These are phyloP conservation scores for Lactuca sativa DNA, from an alignment of 129 eudicot species.

Conservation along the genomic window DNA sequence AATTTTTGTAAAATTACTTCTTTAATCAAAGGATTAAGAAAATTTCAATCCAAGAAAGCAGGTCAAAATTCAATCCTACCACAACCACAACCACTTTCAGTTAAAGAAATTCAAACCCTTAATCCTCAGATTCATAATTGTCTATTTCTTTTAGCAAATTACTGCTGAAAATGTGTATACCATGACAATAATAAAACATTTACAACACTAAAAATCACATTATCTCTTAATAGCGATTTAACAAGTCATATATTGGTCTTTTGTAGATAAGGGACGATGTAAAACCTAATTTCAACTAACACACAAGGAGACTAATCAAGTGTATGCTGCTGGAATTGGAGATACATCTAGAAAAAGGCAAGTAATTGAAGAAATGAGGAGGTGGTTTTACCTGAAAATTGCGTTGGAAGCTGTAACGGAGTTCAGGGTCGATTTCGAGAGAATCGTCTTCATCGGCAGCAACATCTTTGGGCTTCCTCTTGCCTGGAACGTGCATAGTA, in stretches of 20 bases:
- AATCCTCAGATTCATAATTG: slow-evolving; percentile 3
- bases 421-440: slow-evolving; percentile 74
- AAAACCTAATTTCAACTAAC: neutral
- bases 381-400: slow-evolving; percentile 58
- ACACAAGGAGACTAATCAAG: neutral
- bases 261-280: neutral
- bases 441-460: slow-evolving; percentile 50
- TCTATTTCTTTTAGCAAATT: neutral
- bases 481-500: slow-evolving; percentile 87
- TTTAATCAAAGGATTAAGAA: too few relatives aligned
- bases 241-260: neutral
- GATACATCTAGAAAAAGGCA: neutral
- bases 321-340: neutral
- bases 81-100: slow-evolving; percentile 11
- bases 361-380: neutral
- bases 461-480: slow-evolving; percentile 36
- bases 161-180: slow-evolving; percentile 1
- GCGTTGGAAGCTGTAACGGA: slow-evolving; percentile 98
- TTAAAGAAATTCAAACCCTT: neutral
- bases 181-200: neutral
- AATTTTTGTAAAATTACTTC: too few relatives aligned
- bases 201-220: neutral
- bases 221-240: neutral
- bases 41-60: neutral
- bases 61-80: neutral